phyloP scores from a whole-genome alignment of 805 yeast species.

The Zygoascus bituminiphila region DNA sequence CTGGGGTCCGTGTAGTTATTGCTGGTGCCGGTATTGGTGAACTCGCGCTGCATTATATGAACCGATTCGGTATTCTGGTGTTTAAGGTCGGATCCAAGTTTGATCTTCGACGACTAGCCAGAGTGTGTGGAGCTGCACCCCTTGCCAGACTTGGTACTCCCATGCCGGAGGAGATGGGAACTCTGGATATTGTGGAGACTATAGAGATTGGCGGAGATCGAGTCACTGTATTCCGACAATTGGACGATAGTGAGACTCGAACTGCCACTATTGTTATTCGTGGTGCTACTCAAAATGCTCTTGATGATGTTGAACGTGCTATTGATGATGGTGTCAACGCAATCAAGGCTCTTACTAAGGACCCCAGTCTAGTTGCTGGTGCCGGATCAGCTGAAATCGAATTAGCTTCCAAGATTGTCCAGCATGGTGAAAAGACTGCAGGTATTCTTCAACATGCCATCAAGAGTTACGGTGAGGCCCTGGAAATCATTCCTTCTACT shows the following conservation, averaged over 20 bases:
- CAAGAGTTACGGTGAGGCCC: conserved; percentile 87
- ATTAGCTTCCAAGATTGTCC: conserved; percentile 66
- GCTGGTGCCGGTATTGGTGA: conserved; percentile 96
- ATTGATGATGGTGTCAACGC: conserved; percentile 95
- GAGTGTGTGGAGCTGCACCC: conserved; percentile 97
- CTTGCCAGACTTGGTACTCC: conserved; percentile 92
- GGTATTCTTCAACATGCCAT: conserved; percentile 90
- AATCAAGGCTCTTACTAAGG: conserved; percentile 80
- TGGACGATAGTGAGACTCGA: conserved; percentile 45
- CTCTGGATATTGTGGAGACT: conserved; percentile 79
- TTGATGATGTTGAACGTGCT: conserved; percentile 95
- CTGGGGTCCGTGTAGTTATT: conserved; percentile 80
- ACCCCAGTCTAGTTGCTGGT: conserved; percentile 77
- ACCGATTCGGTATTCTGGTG: conserved; percentile 76
- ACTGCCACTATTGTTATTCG: conserved; percentile 90
- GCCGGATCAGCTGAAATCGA: conserved; percentile 96
- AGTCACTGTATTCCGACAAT: conserved; percentile 86
- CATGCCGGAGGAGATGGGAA: conserved; percentile 87
- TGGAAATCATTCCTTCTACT: conserved; percentile 88
- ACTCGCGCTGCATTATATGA: conserved; percentile 83
- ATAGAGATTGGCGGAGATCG: conserved; percentile 96
- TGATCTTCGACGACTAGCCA: conserved; percentile 85
- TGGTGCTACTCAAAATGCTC: conserved; percentile 90
- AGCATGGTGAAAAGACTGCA: conserved; percentile 88
- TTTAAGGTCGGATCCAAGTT: conserved; percentile 89